Evolutionary conservation across 345 rosid genomes (phyloP).

Genomic region (Erucastrum elatum): DNA sequence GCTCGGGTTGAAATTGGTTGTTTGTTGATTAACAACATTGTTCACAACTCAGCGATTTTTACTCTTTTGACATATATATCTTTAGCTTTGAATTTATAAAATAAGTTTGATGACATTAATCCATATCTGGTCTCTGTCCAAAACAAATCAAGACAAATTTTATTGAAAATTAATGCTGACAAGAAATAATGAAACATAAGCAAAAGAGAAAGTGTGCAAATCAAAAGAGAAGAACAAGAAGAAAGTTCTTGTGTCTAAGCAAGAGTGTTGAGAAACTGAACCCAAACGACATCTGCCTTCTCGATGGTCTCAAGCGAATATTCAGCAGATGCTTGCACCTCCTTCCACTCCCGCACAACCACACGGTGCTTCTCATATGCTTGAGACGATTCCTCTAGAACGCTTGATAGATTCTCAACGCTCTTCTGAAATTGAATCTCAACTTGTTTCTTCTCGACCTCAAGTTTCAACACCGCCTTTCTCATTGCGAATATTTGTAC

Average conservation of each 20-base stretch:
- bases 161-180: background rate
- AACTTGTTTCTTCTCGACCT: constrained; percentile 23
- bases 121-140: background rate
- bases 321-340: constrained; percentile 10
- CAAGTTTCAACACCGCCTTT: background rate
- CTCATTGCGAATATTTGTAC: constrained; percentile 16
- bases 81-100: too few species aligned
- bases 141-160: background rate
- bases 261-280: constrained; percentile 17
- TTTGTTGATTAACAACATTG: background rate
- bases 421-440: background rate
- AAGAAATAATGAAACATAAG: background rate
- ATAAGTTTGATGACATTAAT: background rate
- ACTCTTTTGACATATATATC: background rate
- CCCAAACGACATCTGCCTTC: constrained; percentile 25
- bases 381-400: constrained; percentile 18
- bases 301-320: constrained; percentile 8
- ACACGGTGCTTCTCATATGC: constrained; percentile 14
- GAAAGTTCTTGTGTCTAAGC: background rate
- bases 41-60: background rate
- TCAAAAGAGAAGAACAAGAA: background rate
- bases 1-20: too few species aligned
- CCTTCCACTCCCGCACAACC: constrained; percentile 10
- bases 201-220: background rate
- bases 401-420: background rate